Evolutionary conservation across 2,329 filamentous ascomycete species (phyloP).

Genomic region (Chrysosporium keratinophilum): DNA sequence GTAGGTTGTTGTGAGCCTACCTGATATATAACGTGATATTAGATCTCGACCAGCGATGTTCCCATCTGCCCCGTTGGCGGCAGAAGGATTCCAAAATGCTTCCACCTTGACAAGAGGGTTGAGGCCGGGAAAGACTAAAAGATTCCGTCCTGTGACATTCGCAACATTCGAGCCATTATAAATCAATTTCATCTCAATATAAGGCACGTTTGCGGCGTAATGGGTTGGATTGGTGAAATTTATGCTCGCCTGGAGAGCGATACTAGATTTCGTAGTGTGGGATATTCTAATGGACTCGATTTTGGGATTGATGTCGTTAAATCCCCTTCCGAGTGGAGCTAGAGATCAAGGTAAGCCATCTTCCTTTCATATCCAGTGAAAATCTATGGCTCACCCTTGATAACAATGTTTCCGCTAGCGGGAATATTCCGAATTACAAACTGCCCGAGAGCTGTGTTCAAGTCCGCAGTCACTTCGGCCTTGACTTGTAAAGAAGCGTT

Average conservation of each 20-base stretch:
- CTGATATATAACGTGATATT: conserved; percentile 77
- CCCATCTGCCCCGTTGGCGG: conserved; percentile 51
- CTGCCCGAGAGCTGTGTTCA: conserved; percentile 70
- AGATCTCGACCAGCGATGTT: conserved; percentile 57
- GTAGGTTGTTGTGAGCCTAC: conserved; percentile 27
- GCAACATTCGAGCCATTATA: conserved; percentile 66
- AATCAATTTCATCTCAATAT: conserved; percentile 62
- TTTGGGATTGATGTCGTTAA: conserved; percentile 49
- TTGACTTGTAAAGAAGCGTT: conserved; percentile 62
- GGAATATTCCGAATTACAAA: conserved; percentile 76
- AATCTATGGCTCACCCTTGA: conserved; percentile 69
- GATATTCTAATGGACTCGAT: conserved; percentile 62
- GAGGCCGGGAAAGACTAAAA: conserved; percentile 55
- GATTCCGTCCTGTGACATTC: conserved; percentile 56
- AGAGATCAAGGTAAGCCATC: conserved; percentile 20
- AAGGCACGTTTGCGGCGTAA: conserved; percentile 75
- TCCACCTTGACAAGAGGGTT: conserved; percentile 61
- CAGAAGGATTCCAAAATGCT: conserved; percentile 63
- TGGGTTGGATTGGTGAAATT: conserved; percentile 86
- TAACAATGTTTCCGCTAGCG: conserved; percentile 68
- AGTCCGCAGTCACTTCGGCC: conserved; percentile 70
- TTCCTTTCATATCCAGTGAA: conserved; percentile 23
- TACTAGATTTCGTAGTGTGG: conserved; percentile 59
- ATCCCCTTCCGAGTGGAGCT: conserved; percentile 50
- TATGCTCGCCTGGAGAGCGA: conserved; percentile 60